Conservation (phyloP, 768 basidiomycete species). For the Tubosaeta sp. region DNA sequence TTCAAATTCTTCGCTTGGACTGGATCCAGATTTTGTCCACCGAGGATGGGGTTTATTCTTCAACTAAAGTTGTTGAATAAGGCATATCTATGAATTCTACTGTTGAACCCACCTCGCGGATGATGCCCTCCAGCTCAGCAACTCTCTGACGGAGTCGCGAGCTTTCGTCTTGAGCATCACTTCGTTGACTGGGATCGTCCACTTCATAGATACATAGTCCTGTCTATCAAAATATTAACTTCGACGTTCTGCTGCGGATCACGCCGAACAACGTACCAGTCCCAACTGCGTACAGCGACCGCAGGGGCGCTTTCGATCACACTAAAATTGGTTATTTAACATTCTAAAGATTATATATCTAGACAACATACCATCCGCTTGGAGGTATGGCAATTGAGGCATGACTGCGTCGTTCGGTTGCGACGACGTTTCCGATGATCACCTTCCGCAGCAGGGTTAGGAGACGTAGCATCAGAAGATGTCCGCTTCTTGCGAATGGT, state of each 20-base stretch:
- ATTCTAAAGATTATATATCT: not conserved
- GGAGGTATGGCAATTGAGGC: slow-evolving; percentile 68
- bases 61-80: slow-evolving; percentile 36
- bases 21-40: slow-evolving; percentile 39
- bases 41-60: slow-evolving; percentile 72
- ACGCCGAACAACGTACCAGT: slow-evolving; percentile 31
- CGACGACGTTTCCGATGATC: slow-evolving; percentile 62
- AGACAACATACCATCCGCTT: slow-evolving; percentile 58
- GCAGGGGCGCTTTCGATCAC: slow-evolving; percentile 46
- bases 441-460: slow-evolving; percentile 36
- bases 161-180: slow-evolving; percentile 53
- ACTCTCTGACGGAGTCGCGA: slow-evolving; percentile 67
- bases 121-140: slow-evolving; percentile 79
- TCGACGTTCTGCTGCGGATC: slow-evolving; percentile 20
- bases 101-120: slow-evolving; percentile 56
- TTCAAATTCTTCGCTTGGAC: slow-evolving; percentile 23
- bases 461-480: slow-evolving; percentile 20
- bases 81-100: not conserved
- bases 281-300: slow-evolving; percentile 42
- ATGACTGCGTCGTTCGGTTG: slow-evolving; percentile 71
- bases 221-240: slow-evolving; percentile 41
- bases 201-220: slow-evolving; percentile 83
- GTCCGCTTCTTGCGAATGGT: slow-evolving; percentile 31
- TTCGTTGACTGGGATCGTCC: slow-evolving; percentile 64
- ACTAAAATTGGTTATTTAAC: slow-evolving; percentile 25